These are phyloP conservation scores for Wickerhamomyces ciferrii DNA, from an alignment of 805 yeast species.

Conservation along the genomic window DNA sequence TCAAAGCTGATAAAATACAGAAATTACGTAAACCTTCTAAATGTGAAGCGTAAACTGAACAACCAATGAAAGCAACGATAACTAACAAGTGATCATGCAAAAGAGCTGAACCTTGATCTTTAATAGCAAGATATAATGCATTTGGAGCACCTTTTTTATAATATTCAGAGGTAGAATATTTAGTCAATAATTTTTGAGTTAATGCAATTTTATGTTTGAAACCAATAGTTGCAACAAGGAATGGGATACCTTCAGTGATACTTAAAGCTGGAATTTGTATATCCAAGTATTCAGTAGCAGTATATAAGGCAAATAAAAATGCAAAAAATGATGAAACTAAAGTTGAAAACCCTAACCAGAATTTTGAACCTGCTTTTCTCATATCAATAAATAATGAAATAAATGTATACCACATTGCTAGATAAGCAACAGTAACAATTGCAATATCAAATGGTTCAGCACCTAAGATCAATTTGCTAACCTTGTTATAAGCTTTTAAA, in stretches of 20 bases:
- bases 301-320: slow-evolving; percentile 69
- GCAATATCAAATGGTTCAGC: slow-evolving; percentile 86
- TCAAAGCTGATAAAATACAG: slow-evolving; percentile 66
- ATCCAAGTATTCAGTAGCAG: slow-evolving; percentile 51
- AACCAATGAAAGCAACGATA: slow-evolving; percentile 62
- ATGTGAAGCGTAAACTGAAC: slow-evolving; percentile 57
- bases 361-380: slow-evolving; percentile 72
- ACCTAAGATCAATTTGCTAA: slow-evolving; percentile 46
- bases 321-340: slow-evolving; percentile 78
- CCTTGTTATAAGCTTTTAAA: slow-evolving; percentile 31
- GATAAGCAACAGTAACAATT: slow-evolving; percentile 72
- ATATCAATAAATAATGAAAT: slow-evolving; percentile 70
- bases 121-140: slow-evolving; percentile 29
- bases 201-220: slow-evolving; percentile 79
- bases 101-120: slow-evolving; percentile 29
- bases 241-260: slow-evolving; percentile 88
- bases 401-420: slow-evolving; percentile 85
- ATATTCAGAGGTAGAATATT: slow-evolving; percentile 19
- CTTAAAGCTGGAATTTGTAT: slow-evolving; percentile 65
- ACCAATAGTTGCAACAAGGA: slow-evolving; percentile 87
- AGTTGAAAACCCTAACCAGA: slow-evolving; percentile 83
- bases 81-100: slow-evolving; percentile 76
- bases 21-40: slow-evolving; percentile 76
- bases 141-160: slow-evolving; percentile 27
- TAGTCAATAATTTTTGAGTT: slow-evolving; percentile 51